Base-by-base conservation (phyloP, 2,329 filamentous ascomycete genomes). In the Aspergillus unguis region DNA sequence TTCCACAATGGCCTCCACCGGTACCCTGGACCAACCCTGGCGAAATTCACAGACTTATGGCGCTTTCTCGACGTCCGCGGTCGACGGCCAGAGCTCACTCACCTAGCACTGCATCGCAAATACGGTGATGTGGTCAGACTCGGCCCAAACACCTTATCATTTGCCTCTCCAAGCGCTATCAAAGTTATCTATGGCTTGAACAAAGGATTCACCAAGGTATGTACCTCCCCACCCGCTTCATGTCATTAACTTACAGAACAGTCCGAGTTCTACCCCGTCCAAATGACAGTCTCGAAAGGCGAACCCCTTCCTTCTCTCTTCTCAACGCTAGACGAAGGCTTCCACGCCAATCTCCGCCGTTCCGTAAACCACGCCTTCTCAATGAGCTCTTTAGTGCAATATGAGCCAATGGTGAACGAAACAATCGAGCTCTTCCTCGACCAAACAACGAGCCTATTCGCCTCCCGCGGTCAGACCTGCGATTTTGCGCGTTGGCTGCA, bases 171-270 rank as follows among this genome's bases (percentile, higher is more conserved):
- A 0, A 81, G 81, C 53, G 87, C 87, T 0, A 76, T 92, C 60
- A 90, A 89, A 70, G 75, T n/a, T 4, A 92, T 94, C 41, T 95
- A 94, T 67, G 88, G 88, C 0, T 71, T 92, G 40, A 92, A 92
- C 67, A 92, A 92, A 70, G 87, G 88, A 0, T 87, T 90, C 60
- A 74, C 81, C 44, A 94, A 94, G 81, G 87, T 88, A 7, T 26
- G 29, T 25, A 38, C 11, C 11, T 27, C 26, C 17, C 28, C 9
- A 9, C 4, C 25, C 2, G 17, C n/a, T 32, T 3, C 23, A 32
- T 9, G 5, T 9, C n/a, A 4, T 31, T 32, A 38, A n/a, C 28
- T 26, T 37, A 40, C 37, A 43, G 51, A 6, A 31, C 47, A 70
- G 44, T 90, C 87, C 29, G 85, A 88, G 58, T 92, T 92, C 67